Conservation (phyloP, 768 basidiomycete species). For the Termitomyces sp. region DNA sequence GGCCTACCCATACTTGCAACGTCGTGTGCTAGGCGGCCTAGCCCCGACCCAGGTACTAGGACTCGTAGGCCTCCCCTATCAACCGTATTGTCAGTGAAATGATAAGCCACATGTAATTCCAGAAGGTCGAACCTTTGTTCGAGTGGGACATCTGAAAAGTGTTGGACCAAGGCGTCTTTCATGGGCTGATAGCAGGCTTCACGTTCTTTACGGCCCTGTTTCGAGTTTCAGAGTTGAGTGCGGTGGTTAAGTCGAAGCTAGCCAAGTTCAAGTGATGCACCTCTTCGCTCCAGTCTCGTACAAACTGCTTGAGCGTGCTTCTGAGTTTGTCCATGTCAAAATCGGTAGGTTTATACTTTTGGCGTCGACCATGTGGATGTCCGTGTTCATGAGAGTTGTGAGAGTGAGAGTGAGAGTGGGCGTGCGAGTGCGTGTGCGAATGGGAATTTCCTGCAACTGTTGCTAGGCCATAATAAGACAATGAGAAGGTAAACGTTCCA, state of each 20-base stretch:
- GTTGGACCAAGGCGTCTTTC: slow-evolving; percentile 61
- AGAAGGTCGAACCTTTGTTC: slow-evolving; percentile 44
- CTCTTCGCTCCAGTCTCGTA: slow-evolving; percentile 48
- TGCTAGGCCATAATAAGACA: not conserved
- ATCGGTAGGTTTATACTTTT: slow-evolving; percentile 47
- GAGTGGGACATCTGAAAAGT: slow-evolving; percentile 53
- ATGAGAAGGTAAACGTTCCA: not conserved
- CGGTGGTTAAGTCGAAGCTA: not conserved
- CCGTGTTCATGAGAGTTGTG: slow-evolving; percentile 24
- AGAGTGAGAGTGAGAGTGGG: slow-evolving; percentile 16
- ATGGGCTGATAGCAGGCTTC: slow-evolving; percentile 80
- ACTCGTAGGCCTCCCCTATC: slow-evolving; percentile 57
- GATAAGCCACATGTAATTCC: slow-evolving; percentile 5
- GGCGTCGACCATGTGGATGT: slow-evolving; percentile 27
- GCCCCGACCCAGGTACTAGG: slow-evolving; percentile 85
- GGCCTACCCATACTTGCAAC: slow-evolving; percentile 70
- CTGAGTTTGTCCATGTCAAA: slow-evolving; percentile 86
- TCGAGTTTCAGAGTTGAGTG: not conserved
- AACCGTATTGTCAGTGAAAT: not conserved
- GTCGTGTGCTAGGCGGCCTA: slow-evolving; percentile 87
- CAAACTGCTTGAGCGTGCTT: slow-evolving; percentile 89
- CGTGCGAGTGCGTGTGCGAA: slow-evolving; percentile 6
- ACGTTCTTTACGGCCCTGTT: slow-evolving; percentile 73
- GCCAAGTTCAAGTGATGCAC: slow-evolving; percentile 28
- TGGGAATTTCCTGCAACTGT: slow-evolving; percentile 2